Conservation (phyloP, 177 flowering plant species). For the Vitis hybrid region DNA sequence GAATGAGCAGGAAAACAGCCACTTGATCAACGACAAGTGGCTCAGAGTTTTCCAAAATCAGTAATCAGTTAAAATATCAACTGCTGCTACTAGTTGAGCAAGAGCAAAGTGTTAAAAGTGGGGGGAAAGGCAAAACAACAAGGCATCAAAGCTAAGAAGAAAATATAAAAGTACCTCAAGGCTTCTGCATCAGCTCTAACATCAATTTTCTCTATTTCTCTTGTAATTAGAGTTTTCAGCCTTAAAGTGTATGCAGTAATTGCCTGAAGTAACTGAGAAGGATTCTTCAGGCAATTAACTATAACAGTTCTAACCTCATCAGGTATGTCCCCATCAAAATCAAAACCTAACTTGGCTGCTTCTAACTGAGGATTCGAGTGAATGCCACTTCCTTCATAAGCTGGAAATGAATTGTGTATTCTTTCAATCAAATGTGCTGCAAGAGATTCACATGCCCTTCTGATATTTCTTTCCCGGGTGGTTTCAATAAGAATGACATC, state of each 20-base stretch:
- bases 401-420: constrained; percentile 73
- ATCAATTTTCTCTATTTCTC: constrained; percentile 90
- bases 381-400: constrained; percentile 85
- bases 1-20: background rate
- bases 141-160: constrained; percentile 1
- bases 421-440: constrained; percentile 69
- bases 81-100: no score
- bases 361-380: constrained; percentile 74
- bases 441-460: constrained; percentile 87
- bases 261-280: constrained; percentile 82
- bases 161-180: constrained; percentile 56
- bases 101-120: background rate
- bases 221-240: constrained; percentile 62
- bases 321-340: constrained; percentile 85
- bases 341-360: constrained; percentile 74
- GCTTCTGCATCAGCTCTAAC: constrained; percentile 95
- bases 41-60: background rate
- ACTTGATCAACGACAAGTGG: background rate
- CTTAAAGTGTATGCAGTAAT: constrained; percentile 68
- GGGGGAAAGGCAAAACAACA: background rate
- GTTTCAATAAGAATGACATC: constrained; percentile 89
- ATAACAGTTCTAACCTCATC: constrained; percentile 67
- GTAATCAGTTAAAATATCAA: background rate
- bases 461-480: constrained; percentile 67
- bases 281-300: constrained; percentile 61